Evolutionary conservation across 352 stramenopile species (phyloP).

Genomic region (Pythium periplocum): DNA sequence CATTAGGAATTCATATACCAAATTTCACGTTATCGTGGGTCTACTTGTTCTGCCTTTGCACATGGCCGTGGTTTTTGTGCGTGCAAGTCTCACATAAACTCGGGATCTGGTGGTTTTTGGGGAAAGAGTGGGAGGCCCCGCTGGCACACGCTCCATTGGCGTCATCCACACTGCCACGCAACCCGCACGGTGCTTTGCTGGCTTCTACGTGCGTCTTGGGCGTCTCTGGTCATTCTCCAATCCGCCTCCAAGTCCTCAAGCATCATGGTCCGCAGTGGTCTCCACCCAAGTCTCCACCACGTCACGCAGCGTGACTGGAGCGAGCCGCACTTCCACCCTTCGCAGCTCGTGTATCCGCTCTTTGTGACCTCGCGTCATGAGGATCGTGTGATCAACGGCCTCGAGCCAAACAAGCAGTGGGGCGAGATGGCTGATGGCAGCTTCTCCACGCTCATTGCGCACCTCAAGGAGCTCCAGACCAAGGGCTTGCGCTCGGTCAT

Average conservation of each 20-base stretch:
- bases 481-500: slow-evolving; percentile 84
- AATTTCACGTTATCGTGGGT: no score
- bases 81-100: no score
- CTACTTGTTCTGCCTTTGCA: no score
- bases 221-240: no score
- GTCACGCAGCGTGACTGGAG: slow-evolving; percentile 77
- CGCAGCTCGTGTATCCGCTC: slow-evolving; percentile 88
- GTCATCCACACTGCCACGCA: no score
- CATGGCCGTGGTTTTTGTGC: no score
- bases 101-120: neutral
- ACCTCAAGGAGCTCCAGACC: slow-evolving; percentile 59
- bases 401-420: slow-evolving; percentile 86
- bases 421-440: slow-evolving; percentile 53
- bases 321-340: slow-evolving; percentile 83
- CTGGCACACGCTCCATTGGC: neutral
- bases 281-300: slow-evolving; percentile 84
- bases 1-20: no score
- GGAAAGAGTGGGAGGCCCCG: neutral
- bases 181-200: no score
- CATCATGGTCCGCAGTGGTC: slow-evolving; percentile 19
- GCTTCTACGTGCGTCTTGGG: no score
- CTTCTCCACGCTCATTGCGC: slow-evolving; percentile 65
- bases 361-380: slow-evolving; percentile 74
- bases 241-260: neutral
- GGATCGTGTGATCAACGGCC: slow-evolving; percentile 68